Conservation (phyloP, 176 grass and related monocot species). For the Oryza punctata region DNA sequence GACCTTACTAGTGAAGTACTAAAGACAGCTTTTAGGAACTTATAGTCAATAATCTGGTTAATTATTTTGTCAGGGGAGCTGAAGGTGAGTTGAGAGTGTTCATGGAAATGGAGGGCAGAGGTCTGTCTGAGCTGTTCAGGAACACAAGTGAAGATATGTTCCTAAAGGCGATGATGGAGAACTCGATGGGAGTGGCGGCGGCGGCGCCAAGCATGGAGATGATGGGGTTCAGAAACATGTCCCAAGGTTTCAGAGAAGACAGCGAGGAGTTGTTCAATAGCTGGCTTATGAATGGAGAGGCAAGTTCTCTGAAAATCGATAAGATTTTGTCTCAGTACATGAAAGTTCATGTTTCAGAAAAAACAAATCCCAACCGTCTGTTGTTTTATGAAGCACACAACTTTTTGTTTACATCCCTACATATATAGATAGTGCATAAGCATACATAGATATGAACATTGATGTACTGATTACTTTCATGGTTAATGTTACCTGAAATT, state of each 20-base stretch:
- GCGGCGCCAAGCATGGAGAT: conserved; percentile 65
- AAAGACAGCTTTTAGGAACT: conserved; percentile 46
- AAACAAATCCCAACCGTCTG: background rate
- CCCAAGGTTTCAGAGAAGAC: conserved; percentile 61
- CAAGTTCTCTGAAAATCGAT: conserved; percentile 37
- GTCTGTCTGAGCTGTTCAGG: conserved; percentile 64
- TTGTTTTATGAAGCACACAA: background rate
- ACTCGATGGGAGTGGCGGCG: conserved; percentile 48
- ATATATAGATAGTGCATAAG: background rate
- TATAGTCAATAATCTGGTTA: conserved; percentile 36
- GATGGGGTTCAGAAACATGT: conserved; percentile 61
- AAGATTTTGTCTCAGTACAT: background rate
- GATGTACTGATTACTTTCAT: background rate
- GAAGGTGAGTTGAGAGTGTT: conserved; percentile 33
- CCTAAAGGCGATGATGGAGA: conserved; percentile 70
- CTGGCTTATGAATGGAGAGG: conserved; percentile 85
- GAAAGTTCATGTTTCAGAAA: background rate
- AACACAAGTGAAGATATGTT: conserved; percentile 84
- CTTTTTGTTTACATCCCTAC: background rate
- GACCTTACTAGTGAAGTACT: conserved; percentile 28
- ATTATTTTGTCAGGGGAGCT: conserved; percentile 26
- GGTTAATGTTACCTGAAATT: conserved; percentile 26
- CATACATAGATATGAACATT: background rate
- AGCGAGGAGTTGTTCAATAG: conserved; percentile 73
- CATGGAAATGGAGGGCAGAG: conserved; percentile 70